Percentiles rank a stretch among this genome's conserved stretches.
Evolutionary conservation across 805 yeast genomes (phyloP).

Genomic region (Dipodascus albidus): DNA sequence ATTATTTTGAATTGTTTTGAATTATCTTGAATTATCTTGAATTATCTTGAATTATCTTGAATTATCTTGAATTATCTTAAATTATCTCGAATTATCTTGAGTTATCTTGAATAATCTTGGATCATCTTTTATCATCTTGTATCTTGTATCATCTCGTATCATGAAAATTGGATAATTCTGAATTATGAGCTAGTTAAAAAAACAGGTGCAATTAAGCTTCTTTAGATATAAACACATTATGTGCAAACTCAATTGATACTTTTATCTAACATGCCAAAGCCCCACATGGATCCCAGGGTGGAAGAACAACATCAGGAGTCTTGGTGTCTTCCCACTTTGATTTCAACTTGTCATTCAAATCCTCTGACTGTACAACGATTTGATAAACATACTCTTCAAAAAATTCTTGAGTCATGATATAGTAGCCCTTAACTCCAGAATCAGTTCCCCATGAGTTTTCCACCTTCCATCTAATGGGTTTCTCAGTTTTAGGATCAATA

Average conservation of each 20-base stretch:
- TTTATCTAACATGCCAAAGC: conserved; percentile 41
- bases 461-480: conserved; percentile 57
- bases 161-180: no score
- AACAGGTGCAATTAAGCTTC: no score
- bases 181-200: no score
- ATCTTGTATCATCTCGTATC: no score
- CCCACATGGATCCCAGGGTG: conserved; percentile 76
- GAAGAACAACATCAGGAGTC: conserved; percentile 34
- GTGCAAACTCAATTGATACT: background rate
- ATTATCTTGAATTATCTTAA: no score
- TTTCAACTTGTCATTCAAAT: conserved; percentile 32
- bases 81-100: no score
- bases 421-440: conserved; percentile 55
- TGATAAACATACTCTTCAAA: conserved; percentile 67
- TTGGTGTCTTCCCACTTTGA: conserved; percentile 35
- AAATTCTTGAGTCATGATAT: conserved; percentile 61
- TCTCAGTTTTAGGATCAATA: conserved; percentile 42
- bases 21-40: no score
- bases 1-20: no score
- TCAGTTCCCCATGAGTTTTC: conserved; percentile 73
- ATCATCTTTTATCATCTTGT: no score
- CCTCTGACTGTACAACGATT: conserved; percentile 47
- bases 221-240: no score
- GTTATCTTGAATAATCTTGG: no score
- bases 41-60: no score